Conservation (phyloP, 306 rosid genomes). For the Malus orientalis region DNA sequence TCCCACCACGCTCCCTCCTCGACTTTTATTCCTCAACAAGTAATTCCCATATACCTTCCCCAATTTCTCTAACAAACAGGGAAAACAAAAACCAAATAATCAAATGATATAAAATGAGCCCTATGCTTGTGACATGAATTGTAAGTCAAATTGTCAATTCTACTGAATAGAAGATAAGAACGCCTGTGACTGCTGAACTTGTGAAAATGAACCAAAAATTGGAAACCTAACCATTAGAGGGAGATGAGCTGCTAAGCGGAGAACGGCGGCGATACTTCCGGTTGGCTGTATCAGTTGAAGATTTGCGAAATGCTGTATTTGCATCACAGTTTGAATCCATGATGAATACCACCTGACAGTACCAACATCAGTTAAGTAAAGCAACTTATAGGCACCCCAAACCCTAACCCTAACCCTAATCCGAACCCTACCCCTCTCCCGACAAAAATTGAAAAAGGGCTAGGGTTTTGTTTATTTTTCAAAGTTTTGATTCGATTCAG, state of each 20-base stretch:
- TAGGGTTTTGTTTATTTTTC: background rate
- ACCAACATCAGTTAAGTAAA: background rate
- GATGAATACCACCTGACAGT: constrained; percentile 20
- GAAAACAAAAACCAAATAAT: no score
- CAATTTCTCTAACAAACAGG: no score
- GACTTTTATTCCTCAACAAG: no score
- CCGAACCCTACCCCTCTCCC: background rate
- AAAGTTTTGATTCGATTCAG: no score
- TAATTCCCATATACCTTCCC: no score
- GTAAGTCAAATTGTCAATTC: background rate
- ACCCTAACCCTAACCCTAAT: background rate
- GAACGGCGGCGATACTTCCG: constrained; percentile 81
- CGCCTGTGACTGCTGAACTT: constrained; percentile 5
- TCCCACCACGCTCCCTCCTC: no score
- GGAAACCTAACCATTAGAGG: constrained; percentile 63
- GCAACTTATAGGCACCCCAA: background rate
- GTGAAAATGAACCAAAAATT: constrained; percentile 12
- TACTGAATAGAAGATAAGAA: background rate
- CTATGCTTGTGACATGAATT: background rate
- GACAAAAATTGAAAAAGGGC: background rate
- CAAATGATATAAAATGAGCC: no score
- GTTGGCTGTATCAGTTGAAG: constrained; percentile 49
- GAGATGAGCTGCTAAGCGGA: constrained; percentile 52
- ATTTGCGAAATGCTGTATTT: constrained; percentile 61
- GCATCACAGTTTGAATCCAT: constrained; percentile 56